Percentiles rank a stretch among this genome's conserved stretches.
Conservation (phyloP, 768 basidiomycete species). For the Amanita rubescens region DNA sequence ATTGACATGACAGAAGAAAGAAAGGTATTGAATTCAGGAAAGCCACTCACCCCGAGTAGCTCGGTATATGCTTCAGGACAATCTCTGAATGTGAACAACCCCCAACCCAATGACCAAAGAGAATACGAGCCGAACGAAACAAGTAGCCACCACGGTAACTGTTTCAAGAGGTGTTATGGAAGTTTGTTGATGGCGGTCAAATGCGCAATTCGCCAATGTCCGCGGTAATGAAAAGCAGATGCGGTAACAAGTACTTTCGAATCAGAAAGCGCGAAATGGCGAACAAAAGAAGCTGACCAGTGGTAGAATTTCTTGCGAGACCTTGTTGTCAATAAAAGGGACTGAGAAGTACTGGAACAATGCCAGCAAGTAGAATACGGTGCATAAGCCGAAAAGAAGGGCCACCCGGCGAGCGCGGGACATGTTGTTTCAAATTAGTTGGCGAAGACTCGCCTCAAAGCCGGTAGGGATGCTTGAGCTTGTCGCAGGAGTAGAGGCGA, state of each 20-base stretch:
- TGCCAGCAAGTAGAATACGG: slow-evolving; percentile 47
- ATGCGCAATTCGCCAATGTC: not conserved
- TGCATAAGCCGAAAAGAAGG: slow-evolving; percentile 32
- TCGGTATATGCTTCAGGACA: slow-evolving; percentile 76
- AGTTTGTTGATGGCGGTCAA: not conserved
- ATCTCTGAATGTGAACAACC: slow-evolving; percentile 64
- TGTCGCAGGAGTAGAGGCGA: not conserved
- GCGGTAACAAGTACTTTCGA: not conserved
- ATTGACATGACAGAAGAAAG: not conserved
- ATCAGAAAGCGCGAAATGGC: not conserved
- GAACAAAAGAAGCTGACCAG: slow-evolving; percentile 37
- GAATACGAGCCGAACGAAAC: slow-evolving; percentile 77
- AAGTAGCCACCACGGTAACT: slow-evolving; percentile 82
- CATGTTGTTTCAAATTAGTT: slow-evolving; percentile 29
- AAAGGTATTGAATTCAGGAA: not conserved
- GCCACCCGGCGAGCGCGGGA: slow-evolving; percentile 53
- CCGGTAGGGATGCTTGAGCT: not conserved
- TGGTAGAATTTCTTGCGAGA: slow-evolving; percentile 45
- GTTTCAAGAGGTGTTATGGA: not conserved
- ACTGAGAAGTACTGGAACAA: slow-evolving; percentile 48
- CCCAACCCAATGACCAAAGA: slow-evolving; percentile 70
- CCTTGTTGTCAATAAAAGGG: slow-evolving; percentile 42
- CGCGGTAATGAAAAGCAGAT: not conserved
- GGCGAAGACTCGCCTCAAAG: too few relatives aligned
- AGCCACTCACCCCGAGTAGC: slow-evolving; percentile 43